A percentile compares a stretch with the other conserved stretches of the same genome.
phyloP scores from a whole-genome alignment of 2,329 filamentous ascomycete genomes.

The Ascochyta clinopodiicola region DNA sequence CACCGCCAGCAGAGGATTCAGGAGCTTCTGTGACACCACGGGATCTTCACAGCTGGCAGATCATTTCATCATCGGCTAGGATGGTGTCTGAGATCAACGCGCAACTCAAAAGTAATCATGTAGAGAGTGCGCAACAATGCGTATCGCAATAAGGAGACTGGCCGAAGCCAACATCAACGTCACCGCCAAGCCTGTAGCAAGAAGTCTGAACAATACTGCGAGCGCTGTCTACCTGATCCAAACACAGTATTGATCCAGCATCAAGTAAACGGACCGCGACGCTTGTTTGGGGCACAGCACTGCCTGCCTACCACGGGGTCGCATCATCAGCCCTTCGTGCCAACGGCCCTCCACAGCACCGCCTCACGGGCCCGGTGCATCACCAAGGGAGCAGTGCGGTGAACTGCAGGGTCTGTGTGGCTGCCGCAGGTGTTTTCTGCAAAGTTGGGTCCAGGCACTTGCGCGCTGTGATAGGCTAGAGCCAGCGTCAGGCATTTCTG shows the following conservation, averaged over 20 bases:
- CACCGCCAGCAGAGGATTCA: conserved; percentile 6
- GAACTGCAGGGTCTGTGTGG: conserved; percentile 36
- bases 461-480: conserved; percentile 6
- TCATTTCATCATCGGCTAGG: conserved; percentile 32
- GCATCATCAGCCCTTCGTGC: conserved; percentile 8
- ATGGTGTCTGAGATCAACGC: conserved; percentile 18
- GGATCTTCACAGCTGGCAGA: conserved; percentile 35
- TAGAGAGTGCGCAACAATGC: conserved; percentile 20
- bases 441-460: conserved; percentile 29
- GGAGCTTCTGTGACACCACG: conserved; percentile 19
- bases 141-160: conserved; percentile 27
- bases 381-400: conserved; percentile 22
- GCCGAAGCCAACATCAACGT: conserved; percentile 11
- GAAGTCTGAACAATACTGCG: conserved; percentile 1
- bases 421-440: conserved; percentile 33
- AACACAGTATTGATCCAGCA: background rate
- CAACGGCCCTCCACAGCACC: conserved; percentile 21
- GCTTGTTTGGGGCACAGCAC: conserved; percentile 5
- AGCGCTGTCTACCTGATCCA: background rate
- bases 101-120: conserved; percentile 14
- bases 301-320: background rate
- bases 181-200: conserved; percentile 9
- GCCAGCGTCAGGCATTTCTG: conserved; percentile 34
- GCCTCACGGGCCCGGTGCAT: conserved; percentile 24
- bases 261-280: background rate